Evolutionary conservation across 805 yeast species (phyloP).

Genomic region (Zygoascus flipseniorum): DNA sequence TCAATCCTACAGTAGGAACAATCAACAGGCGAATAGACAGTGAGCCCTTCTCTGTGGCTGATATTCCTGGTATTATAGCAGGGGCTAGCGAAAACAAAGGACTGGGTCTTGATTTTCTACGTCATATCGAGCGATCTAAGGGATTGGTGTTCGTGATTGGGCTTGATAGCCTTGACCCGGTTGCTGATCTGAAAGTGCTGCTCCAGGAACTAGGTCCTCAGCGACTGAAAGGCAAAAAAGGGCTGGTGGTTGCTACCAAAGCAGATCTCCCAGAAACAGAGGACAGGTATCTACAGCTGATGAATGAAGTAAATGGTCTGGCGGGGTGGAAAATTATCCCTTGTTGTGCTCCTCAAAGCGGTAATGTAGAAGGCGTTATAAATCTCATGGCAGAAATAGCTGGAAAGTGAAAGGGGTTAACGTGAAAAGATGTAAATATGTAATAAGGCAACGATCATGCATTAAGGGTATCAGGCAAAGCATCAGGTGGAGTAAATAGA

Average conservation of each 20-base stretch:
- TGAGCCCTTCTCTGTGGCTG: conserved; percentile 80
- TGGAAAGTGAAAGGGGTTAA: background rate
- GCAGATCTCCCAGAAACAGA: conserved; percentile 65
- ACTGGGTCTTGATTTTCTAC: conserved; percentile 84
- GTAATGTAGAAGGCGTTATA: conserved; percentile 65
- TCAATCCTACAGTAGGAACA: conserved; percentile 89
- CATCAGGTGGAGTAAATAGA: too few species aligned
- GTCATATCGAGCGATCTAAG: conserved; percentile 87
- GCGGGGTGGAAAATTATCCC: conserved; percentile 69
- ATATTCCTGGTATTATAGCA: conserved; percentile 89
- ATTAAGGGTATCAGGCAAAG: too few species aligned
- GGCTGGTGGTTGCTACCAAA: conserved; percentile 84
- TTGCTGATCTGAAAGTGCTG: conserved; percentile 52
- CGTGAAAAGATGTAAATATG: background rate
- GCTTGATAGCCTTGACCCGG: conserved; percentile 58
- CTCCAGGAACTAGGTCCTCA: conserved; percentile 63
- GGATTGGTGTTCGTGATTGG: conserved; percentile 84
- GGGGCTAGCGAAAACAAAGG: conserved; percentile 83
- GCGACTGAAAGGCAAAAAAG: conserved; percentile 50
- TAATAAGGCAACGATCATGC: background rate
- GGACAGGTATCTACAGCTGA: conserved; percentile 40
- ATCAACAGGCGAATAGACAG: conserved; percentile 48
- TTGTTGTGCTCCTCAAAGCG: conserved; percentile 67
- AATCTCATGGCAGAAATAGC: conserved; percentile 47
- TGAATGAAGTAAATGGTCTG: conserved; percentile 34